Conservation (phyloP, 495 filamentous ascomycete genomes). For the Podospora fimiseda region DNA sequence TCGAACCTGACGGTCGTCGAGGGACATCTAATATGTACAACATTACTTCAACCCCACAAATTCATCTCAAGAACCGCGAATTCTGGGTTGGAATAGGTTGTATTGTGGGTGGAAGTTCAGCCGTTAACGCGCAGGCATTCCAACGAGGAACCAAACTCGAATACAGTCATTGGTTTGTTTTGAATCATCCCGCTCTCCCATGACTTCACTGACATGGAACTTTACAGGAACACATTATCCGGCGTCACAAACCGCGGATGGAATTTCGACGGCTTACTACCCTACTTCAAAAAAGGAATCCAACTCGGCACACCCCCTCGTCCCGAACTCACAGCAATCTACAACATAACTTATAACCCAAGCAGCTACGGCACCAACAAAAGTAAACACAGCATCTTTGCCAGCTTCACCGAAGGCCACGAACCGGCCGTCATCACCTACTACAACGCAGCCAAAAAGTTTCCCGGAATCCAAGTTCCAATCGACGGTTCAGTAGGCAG, state of each 20-base stretch:
- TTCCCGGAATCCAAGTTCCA: not conserved
- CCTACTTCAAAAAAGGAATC: constrained; percentile 31
- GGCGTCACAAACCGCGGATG: constrained; percentile 31
- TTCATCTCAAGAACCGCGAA: constrained; percentile 26
- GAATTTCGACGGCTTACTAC: constrained; percentile 36
- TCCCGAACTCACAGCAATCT: constrained; percentile 8
- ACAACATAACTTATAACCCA: constrained; percentile 29
- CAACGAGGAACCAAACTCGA: constrained; percentile 14
- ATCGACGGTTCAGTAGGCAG: not conserved
- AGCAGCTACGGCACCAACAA: constrained; percentile 26
- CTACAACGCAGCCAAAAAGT: not conserved
- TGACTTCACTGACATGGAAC: not conserved
- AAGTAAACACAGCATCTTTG: constrained; percentile 13
- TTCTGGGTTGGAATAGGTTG: constrained; percentile 27
- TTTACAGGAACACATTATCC: constrained; percentile 33
- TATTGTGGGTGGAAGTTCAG: constrained; percentile 38
- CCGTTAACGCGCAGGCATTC: constrained; percentile 40
- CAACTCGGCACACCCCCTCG: constrained; percentile 17
- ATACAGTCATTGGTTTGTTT: not conserved
- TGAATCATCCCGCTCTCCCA: not conserved
- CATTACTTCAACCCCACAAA: constrained; percentile 15
- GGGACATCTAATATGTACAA: constrained; percentile 9
- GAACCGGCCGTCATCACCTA: not conserved
- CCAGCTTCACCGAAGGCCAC: not conserved
- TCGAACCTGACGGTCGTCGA: not conserved